Evolutionary conservation across 768 basidiomycete genomes (phyloP), one percentile per base, ranked within the genome.

Genomic region (Lyophyllum decastes): DNA sequence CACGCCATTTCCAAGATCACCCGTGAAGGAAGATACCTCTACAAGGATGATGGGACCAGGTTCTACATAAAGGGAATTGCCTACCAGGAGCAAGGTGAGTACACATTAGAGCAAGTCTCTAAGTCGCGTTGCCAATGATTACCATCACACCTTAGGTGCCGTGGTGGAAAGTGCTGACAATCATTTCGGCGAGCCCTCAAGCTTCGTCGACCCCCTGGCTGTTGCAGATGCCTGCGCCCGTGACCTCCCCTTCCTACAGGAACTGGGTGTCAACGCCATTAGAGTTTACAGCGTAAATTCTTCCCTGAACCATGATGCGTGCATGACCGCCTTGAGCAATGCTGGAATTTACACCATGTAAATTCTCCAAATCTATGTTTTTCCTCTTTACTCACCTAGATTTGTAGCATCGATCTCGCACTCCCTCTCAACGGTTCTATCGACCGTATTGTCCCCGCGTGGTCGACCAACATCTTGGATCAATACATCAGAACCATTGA

Each of bases 301-400:
- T 0, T 79, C 87, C 33, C 73, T 88, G 55, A 89, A 96, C 72
- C 95, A 98, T 61, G 93, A 95, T 69, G 73, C 74, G 1, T 98
- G 95, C 73, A 96, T 98, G 95, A 71, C 72, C 35, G 72, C 84
- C 14, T 80, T 97, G 58, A 88, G 86, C 64, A 71, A 73, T 21
- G 92, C 92, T 35, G 89, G 89, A 25, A 97, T 97, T 54, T 96
- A 97, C 72, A 83, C 89, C 52, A 88, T 96, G 94, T 95, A 61
- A 67, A 89, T 77, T 9, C 24, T 17, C 30, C 35, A 27, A 49
- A 27, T 8, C 52, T 60, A 14, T 50, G 25, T 47, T 50, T 38
- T 48, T 19, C 10, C 21, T 38, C n/a, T 65, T 64, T 57, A 55
- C 55, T 9, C 9, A 24, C 47, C 57, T 26, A 44, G 26, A 4